phyloP scores from a whole-genome alignment of 306 rosid genomes.

The Chamaecrista fasciculata region DNA sequence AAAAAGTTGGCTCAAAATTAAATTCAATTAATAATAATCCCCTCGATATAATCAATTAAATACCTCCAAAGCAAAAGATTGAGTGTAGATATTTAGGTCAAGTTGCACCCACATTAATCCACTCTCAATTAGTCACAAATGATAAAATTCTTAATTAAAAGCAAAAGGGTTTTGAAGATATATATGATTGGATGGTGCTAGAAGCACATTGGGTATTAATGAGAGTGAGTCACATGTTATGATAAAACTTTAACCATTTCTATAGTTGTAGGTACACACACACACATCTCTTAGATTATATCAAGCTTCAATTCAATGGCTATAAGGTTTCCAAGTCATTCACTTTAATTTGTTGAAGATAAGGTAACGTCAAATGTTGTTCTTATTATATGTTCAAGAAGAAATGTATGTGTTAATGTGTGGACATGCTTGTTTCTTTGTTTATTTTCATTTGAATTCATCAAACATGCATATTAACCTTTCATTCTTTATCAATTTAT shows the following conservation, averaged over 20 bases:
- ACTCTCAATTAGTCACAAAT: too few species aligned
- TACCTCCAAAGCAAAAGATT: too few species aligned
- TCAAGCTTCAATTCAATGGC: slow-evolving; percentile 41
- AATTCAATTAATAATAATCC: too few species aligned
- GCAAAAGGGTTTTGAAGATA: too few species aligned
- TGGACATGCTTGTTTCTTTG: slow-evolving; percentile 1
- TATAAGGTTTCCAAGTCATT: slow-evolving; percentile 28
- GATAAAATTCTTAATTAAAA: too few species aligned
- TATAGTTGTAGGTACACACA: too few species aligned
- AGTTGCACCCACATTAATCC: too few species aligned
- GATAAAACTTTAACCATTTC: slow-evolving; percentile 26
- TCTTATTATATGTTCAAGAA: background rate
- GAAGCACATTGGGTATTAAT: too few species aligned
- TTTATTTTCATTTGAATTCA: background rate
- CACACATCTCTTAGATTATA: slow-evolving; percentile 34
- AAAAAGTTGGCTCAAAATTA: too few species aligned
- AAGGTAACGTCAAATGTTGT: slow-evolving; percentile 18
- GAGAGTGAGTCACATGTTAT: slow-evolving; percentile 33
- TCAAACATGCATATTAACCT: background rate
- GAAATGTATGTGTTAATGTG: background rate
- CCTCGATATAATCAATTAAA: too few species aligned
- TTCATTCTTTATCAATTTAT: background rate
- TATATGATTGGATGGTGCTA: too few species aligned
- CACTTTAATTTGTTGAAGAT: background rate
- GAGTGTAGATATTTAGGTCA: too few species aligned